Base-by-base conservation (phyloP, 176 grass and related monocot species). In the Musa beccarii region DNA sequence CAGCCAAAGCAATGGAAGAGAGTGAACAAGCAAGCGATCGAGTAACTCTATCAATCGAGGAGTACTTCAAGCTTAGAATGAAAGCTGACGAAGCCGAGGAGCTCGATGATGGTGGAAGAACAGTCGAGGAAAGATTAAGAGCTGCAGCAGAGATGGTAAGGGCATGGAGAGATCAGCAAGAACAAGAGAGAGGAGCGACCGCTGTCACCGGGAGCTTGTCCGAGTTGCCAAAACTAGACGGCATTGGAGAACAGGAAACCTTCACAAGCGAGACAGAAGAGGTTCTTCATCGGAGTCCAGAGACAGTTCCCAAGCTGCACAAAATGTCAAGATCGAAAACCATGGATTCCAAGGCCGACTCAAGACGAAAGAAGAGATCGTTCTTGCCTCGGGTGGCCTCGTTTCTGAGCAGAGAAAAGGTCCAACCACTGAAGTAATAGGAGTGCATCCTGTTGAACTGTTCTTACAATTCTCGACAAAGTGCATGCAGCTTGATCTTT, bases 351-450 rank as follows among this genome's bases (percentile, higher is more conserved):
- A 43, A 43, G 34, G 6, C 34, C 34, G 34, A 43, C 34, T 6
- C 34, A 43, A 43, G 34, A 43, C 34, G 34, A 43, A 3, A 63
- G 8, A 82, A 81, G 1, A 87, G 84, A 59, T 89, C 85, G 0
- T 82, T 84, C 52, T 88, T 92, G 65, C 83, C 92, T 29, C 75
- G 83, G 52, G 63, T 92, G 69, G 72, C 76, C 52, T 84, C 89
- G 79, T 89, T 92, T 34, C 81, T 83, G 68, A 82, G 72, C 52
- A 89, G 59, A 83, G 92, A 84, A 81, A 96, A 96, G 78, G 78
- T 82, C 15, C 87, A 88, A 63, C 49, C 81, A 0, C 75, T 78
- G 9, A 88, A 82, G 64, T 80, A 80, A 62, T 76, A 43, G 4
- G 34, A 43, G 34, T 29, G 2, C 28, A 29, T 29, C 28, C 28